A percentile compares a stretch with the other conserved stretches of the same genome.
Evolutionary conservation across 2,329 filamentous ascomycete genomes (phyloP).

Genomic region (Parascedosporium putredinis): DNA sequence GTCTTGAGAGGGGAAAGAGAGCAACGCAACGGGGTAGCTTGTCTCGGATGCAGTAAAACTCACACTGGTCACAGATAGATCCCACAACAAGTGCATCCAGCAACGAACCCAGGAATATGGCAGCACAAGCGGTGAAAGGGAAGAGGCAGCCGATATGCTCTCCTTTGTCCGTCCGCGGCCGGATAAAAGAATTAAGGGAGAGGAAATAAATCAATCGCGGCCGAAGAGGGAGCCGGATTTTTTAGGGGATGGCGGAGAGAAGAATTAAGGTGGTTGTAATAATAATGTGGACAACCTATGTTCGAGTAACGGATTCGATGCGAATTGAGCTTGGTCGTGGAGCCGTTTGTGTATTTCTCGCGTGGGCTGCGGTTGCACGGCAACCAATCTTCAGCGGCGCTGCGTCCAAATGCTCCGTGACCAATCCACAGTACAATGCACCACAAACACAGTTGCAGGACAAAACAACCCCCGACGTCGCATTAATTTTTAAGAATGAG

Average conservation of each 20-base stretch:
- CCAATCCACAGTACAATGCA: neutral
- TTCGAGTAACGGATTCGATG: neutral
- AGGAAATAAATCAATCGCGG: neutral
- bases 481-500: too few species aligned
- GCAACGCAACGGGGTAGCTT: neutral
- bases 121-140: neutral
- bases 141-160: neutral
- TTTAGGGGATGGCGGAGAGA: neutral
- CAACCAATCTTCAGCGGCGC: neutral
- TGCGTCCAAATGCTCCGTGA: neutral
- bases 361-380: conserved; percentile 1
- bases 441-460: too few species aligned
- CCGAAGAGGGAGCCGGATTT: neutral
- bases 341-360: conserved; percentile 5
- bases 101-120: neutral
- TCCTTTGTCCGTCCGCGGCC: neutral
- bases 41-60: neutral
- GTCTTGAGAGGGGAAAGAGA: neutral
- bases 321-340: neutral
- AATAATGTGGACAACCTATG: neutral
- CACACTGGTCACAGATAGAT: neutral
- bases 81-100: neutral
- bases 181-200: neutral
- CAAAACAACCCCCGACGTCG: too few species aligned
- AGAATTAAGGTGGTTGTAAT: neutral